Conservation (phyloP, 108 stramenopile species). For the Pseudonitzschia pungens region DNA sequence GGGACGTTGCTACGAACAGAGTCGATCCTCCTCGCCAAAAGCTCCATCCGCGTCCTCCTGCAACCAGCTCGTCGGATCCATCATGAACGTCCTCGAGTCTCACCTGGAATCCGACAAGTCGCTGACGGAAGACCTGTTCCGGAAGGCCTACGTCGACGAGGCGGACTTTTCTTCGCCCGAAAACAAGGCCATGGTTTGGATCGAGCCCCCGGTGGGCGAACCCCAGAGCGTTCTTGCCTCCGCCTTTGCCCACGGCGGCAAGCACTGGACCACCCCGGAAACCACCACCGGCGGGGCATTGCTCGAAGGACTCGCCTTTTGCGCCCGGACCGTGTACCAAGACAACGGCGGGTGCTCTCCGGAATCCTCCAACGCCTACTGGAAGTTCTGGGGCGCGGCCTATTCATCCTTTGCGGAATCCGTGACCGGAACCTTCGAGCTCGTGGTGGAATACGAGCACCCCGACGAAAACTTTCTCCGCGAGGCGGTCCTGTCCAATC, state of each 20-base stretch:
- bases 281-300: slow-evolving; percentile 10
- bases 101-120: slow-evolving; percentile 3
- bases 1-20: slow-evolving; percentile 18
- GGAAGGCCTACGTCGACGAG: not conserved
- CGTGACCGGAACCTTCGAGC: not conserved
- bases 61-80: not conserved
- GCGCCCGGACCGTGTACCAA: not conserved
- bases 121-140: not conserved
- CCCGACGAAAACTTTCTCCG: not conserved
- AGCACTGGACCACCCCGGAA: slow-evolving; percentile 9
- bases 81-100: slow-evolving; percentile 15
- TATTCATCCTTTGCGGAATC: slow-evolving; percentile 7
- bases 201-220: not conserved
- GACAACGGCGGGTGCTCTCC: not conserved
- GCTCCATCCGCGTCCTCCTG: not conserved
- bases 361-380: slow-evolving; percentile 14
- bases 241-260: not conserved
- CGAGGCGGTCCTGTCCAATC: not conserved
- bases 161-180: not conserved
- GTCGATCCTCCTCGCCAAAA: not conserved
- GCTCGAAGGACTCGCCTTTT: slow-evolving; percentile 3
- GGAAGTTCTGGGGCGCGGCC: slow-evolving; percentile 16
- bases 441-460: not conserved
- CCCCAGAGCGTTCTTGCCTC: not conserved
- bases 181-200: not conserved